Conservation (phyloP, 2,329 filamentous ascomycete species). For the Microdochium nivale region DNA sequence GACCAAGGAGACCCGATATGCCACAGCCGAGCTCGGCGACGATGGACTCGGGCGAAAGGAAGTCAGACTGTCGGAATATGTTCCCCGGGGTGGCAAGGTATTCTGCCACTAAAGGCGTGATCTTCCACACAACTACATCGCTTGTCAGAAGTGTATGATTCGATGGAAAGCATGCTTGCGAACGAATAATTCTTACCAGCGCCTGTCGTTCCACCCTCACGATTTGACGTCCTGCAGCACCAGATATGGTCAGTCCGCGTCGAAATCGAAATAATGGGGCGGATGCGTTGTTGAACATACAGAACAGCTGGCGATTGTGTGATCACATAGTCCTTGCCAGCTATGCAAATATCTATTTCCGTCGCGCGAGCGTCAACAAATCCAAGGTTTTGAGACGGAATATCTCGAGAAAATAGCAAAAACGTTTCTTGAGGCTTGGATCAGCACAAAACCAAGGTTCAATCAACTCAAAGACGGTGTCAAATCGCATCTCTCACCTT, state of each 20-base stretch:
- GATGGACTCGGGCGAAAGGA: slow-evolving; percentile 45
- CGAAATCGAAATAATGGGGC: background rate
- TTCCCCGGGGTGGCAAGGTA: slow-evolving; percentile 65
- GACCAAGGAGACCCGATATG: slow-evolving; percentile 70
- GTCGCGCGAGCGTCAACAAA: slow-evolving; percentile 69
- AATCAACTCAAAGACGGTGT: background rate
- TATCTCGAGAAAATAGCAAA: slow-evolving; percentile 68
- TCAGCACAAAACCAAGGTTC: background rate
- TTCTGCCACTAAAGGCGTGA: slow-evolving; percentile 72
- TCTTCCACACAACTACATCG: slow-evolving; percentile 72
- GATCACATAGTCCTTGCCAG: slow-evolving; percentile 62
- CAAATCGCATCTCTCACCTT: slow-evolving; percentile 25
- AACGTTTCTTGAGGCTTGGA: slow-evolving; percentile 62
- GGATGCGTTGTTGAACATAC: slow-evolving; percentile 19
- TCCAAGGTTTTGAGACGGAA: slow-evolving; percentile 71
- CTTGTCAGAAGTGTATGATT: background rate
- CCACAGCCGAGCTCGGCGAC: slow-evolving; percentile 85
- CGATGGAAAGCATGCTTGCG: background rate
- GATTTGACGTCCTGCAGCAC: slow-evolving; percentile 1
- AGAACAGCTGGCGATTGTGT: slow-evolving; percentile 79
- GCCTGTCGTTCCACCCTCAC: slow-evolving; percentile 38
- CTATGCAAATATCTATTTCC: slow-evolving; percentile 58
- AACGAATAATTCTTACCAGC: slow-evolving; percentile 27
- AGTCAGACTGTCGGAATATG: slow-evolving; percentile 45
- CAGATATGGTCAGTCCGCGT: slow-evolving; percentile 43